Percentiles rank a stretch among this genome's conserved stretches.
Evolutionary conservation across 2,329 filamentous ascomycete species (phyloP).

Genomic region (Aspergillus sp.): DNA sequence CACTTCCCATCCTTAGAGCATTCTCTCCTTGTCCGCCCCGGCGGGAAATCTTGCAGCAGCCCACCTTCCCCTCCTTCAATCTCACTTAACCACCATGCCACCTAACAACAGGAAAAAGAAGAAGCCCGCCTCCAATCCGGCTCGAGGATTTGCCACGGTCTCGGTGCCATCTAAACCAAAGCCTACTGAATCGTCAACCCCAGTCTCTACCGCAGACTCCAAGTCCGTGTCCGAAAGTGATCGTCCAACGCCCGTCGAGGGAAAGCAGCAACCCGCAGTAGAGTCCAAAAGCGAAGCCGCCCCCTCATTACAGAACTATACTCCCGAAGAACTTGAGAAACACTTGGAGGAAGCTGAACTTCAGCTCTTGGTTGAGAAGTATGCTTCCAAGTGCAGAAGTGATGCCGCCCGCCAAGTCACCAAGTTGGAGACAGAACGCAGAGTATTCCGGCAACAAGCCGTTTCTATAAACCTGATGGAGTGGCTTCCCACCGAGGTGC

Average conservation of each 20-base stretch:
- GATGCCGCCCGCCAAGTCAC: constrained; percentile 75
- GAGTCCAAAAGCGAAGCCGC: constrained; percentile 13
- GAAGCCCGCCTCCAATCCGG: constrained; percentile 83
- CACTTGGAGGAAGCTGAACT: constrained; percentile 90
- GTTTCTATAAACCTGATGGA: constrained; percentile 70
- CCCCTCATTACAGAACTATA: constrained; percentile 57
- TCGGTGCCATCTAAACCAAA: constrained; percentile 85
- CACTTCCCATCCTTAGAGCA: too few relatives aligned
- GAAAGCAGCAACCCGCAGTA: constrained; percentile 16
- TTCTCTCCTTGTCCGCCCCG: background rate
- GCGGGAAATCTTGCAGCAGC: background rate
- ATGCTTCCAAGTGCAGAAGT: constrained; percentile 74
- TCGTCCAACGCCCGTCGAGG: constrained; percentile 25
- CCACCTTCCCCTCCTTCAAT: constrained; percentile 6
- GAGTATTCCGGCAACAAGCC: constrained; percentile 76
- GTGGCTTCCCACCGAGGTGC: constrained; percentile 77
- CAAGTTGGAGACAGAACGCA: constrained; percentile 81
- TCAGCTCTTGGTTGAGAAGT: constrained; percentile 81
- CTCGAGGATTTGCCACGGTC: constrained; percentile 89
- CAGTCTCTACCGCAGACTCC: constrained; percentile 30
- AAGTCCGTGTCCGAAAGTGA: constrained; percentile 36
- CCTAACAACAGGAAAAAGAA: constrained; percentile 81
- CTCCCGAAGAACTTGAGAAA: constrained; percentile 84
- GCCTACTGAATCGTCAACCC: constrained; percentile 38
- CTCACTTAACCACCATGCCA: constrained; percentile 57